Percentiles rank a stretch among this genome's conserved stretches.
These are phyloP conservation scores for Eremothecium sinecaudum DNA, from an alignment of 1,139 yeast genomes.

Conservation along the genomic window DNA sequence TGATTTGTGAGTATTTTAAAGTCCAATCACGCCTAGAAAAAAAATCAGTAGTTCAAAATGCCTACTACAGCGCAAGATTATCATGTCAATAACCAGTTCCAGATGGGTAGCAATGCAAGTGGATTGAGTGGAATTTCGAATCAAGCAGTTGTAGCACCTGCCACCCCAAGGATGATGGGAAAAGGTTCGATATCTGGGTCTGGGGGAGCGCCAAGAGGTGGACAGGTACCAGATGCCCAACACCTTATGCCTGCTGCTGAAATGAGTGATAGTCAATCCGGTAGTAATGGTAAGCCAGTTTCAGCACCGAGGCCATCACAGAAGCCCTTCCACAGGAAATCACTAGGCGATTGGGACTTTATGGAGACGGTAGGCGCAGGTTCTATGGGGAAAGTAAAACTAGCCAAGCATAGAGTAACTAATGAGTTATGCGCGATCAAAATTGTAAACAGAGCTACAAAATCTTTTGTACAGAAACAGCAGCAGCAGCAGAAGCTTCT, in stretches of 20 bases:
- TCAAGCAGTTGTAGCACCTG: conserved; percentile 43
- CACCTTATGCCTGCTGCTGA: conserved; percentile 13
- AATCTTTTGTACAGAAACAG: conserved; percentile 67
- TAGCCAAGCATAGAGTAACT: conserved; percentile 77
- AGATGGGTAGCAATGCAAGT: conserved; percentile 19
- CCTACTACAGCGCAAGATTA: conserved; percentile 23
- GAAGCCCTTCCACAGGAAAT: conserved; percentile 68
- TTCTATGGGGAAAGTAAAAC: conserved; percentile 96
- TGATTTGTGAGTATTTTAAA: too few relatives aligned
- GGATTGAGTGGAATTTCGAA: conserved; percentile 1
- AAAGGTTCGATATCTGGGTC: conserved; percentile 26
- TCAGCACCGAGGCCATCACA: conserved; percentile 12
- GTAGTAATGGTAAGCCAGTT: conserved; percentile 5
- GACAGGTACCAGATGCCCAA: conserved; percentile 17
- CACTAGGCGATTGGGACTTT: conserved; percentile 96
- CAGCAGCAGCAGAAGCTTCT: conserved; percentile 63
- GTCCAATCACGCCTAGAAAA: too few relatives aligned
- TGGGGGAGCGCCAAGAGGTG: conserved; percentile 23
- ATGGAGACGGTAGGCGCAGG: conserved; percentile 96
- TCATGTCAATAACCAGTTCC: conserved; percentile 27
- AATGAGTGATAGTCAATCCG: conserved; percentile 11
- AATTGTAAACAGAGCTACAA: conserved; percentile 73
- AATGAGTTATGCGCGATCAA: conserved; percentile 81
- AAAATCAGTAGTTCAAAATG: conserved; percentile 8
- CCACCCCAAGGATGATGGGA: conserved; percentile 72